phyloP scores from a whole-genome alignment of 148 eudicot genomes.

The Rhododendron williamsianum region DNA sequence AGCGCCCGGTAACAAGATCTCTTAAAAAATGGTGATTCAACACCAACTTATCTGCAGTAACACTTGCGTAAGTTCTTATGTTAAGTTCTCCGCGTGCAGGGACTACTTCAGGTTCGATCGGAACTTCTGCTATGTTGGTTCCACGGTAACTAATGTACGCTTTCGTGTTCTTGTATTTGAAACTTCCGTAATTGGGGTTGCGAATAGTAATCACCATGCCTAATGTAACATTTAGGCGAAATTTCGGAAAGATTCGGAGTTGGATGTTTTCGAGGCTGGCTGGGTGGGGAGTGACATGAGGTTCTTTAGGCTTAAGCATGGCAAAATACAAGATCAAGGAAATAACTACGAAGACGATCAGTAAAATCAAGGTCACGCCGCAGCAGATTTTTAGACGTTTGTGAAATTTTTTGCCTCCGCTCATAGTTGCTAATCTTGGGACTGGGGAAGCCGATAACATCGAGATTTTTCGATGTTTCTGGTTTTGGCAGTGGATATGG shows the following conservation, averaged over 20 bases:
- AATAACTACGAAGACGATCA: constrained; percentile 13
- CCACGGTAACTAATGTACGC: constrained; percentile 18
- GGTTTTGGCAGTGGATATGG: neutral
- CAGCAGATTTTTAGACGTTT: constrained; percentile 24
- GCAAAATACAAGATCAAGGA: constrained; percentile 18
- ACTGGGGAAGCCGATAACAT: neutral
- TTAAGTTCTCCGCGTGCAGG: constrained; percentile 25
- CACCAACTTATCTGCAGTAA: constrained; percentile 21
- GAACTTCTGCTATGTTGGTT: constrained; percentile 17
- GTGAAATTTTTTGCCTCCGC: neutral
- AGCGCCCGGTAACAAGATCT: constrained; percentile 15
- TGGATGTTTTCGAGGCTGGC: constrained; percentile 18
- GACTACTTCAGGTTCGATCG: constrained; percentile 11
- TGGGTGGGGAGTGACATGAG: constrained; percentile 20
- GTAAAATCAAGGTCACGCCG: neutral
- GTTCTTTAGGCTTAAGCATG: constrained; percentile 26
- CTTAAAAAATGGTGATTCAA: constrained; percentile 14
- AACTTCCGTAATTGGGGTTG: constrained; percentile 28
- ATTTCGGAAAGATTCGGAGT: constrained; percentile 17
- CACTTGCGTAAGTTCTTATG: constrained; percentile 17
- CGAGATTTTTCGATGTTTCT: neutral
- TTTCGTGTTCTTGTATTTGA: constrained; percentile 14
- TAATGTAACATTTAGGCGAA: constrained; percentile 23
- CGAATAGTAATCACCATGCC: constrained; percentile 17
- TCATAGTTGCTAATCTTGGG: neutral